These are phyloP conservation scores for Haplosporangium gracile DNA, from an alignment of 192 early-diverging fungal species.

Conservation along the genomic window DNA sequence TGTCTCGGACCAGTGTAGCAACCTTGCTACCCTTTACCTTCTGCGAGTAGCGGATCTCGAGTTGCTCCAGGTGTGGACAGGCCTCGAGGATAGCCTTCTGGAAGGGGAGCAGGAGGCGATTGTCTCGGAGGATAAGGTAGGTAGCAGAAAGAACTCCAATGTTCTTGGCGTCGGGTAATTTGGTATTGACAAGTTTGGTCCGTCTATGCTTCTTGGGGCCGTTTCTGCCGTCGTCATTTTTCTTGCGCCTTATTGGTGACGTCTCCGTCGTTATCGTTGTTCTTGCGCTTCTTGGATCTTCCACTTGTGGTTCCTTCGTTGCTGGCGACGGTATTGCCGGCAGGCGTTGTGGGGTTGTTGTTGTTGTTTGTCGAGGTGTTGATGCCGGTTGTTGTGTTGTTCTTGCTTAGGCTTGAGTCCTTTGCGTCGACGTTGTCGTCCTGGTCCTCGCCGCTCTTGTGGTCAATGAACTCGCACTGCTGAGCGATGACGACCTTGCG, in stretches of 20 bases:
- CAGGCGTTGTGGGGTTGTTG: neutral
- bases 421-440: neutral
- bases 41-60: neutral
- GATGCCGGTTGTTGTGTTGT: neutral
- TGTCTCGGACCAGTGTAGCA: neutral
- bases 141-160: neutral
- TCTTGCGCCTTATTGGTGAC: no score
- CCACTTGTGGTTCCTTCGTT: neutral
- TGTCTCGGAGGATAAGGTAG: neutral
- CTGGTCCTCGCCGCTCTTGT: neutral
- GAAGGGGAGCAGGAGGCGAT: neutral
- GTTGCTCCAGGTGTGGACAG: neutral
- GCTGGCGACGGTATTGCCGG: neutral
- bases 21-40: neutral
- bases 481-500: neutral
- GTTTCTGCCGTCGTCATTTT: neutral
- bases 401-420: neutral
- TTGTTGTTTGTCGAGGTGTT: neutral
- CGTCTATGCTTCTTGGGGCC: neutral
- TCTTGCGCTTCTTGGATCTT: neutral
- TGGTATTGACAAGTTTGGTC: neutral
- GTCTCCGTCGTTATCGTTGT: neutral
- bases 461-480: neutral
- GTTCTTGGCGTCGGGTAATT: neutral
- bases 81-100: neutral